Evolutionary conservation across 2,329 filamentous ascomycete genomes (phyloP).

Genomic region (Knoxdaviesia capensis): DNA sequence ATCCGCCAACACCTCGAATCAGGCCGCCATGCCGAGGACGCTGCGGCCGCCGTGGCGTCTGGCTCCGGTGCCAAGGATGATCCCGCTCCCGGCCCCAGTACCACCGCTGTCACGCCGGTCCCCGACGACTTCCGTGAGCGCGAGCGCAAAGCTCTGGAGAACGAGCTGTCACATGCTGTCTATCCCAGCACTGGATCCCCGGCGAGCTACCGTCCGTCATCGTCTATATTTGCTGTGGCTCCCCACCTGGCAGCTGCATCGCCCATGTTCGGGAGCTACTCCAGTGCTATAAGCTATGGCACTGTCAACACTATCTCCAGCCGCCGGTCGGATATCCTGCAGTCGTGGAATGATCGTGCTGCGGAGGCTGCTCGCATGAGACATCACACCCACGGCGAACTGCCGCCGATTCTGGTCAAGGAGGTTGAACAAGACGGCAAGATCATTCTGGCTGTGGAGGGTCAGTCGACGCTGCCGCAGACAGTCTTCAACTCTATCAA

Average conservation of each 20-base stretch:
- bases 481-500: constrained; percentile 96
- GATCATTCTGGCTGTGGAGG: constrained; percentile 65
- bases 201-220: constrained; percentile 2
- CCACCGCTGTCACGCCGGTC: background rate
- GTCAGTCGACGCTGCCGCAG: constrained; percentile 87
- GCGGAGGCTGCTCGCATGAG: background rate
- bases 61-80: background rate
- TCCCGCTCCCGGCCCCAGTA: background rate
- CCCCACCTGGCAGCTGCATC: constrained; percentile 41
- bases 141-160: constrained; percentile 26
- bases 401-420: constrained; percentile 66
- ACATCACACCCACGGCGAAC: constrained; percentile 26
- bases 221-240: constrained; percentile 35
- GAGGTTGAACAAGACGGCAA: constrained; percentile 77
- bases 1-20: constrained; percentile 31
- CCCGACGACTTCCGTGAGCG: constrained; percentile 18
- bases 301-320: constrained; percentile 16
- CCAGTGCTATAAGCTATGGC: constrained; percentile 33
- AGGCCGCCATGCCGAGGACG: constrained; percentile 6
- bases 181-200: background rate
- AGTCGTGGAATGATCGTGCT: constrained; percentile 6
- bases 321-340: constrained; percentile 3
- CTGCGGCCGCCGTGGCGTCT: constrained; percentile 4
- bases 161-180: constrained; percentile 15
- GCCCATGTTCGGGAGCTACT: constrained; percentile 53